Evolutionary conservation across 2,329 filamentous ascomycete genomes (phyloP).

Genomic region (Colletotrichum scovillei): DNA sequence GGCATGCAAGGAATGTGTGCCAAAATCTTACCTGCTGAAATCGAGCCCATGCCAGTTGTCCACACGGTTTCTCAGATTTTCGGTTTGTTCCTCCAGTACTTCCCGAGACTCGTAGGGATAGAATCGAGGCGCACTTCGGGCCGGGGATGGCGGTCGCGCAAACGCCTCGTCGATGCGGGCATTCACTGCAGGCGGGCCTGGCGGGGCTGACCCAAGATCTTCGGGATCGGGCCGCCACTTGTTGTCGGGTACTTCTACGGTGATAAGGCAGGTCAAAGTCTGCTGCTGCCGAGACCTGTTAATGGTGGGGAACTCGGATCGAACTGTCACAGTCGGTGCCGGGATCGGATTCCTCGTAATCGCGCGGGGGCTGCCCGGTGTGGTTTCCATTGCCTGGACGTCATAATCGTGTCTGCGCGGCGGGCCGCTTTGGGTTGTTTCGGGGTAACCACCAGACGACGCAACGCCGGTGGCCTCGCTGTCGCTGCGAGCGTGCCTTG

Average conservation of each 20-base stretch:
- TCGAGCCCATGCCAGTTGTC: conserved; percentile 99
- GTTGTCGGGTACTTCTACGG: conserved; percentile 91
- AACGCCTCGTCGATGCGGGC: conserved; percentile 64
- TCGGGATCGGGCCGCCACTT: conserved; percentile 91
- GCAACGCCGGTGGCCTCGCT: conserved; percentile 80
- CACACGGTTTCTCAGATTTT: conserved; percentile 85
- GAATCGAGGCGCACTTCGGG: conserved; percentile 67
- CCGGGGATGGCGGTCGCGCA: conserved; percentile 70
- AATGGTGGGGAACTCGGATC: conserved; percentile 96
- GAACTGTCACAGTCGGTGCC: conserved; percentile 89
- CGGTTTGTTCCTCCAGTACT: conserved; percentile 84
- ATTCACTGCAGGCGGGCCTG: conserved; percentile 52
- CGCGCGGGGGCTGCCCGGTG: conserved; percentile 77
- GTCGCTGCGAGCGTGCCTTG: conserved; percentile 77
- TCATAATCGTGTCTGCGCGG: conserved; percentile 92
- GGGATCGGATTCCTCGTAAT: conserved; percentile 89
- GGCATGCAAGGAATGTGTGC: not conserved
- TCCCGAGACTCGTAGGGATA: conserved; percentile 81
- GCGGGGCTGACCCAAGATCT: conserved; percentile 72
- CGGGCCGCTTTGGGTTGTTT: conserved; percentile 76
- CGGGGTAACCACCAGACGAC: conserved; percentile 84
- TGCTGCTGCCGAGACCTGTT: conserved; percentile 94
- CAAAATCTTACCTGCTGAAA: conserved; percentile 74
- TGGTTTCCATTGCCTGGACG: conserved; percentile 94
- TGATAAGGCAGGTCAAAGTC: conserved; percentile 92